Conservation (phyloP, 768 basidiomycete species). For the Kwoniella europaea region DNA sequence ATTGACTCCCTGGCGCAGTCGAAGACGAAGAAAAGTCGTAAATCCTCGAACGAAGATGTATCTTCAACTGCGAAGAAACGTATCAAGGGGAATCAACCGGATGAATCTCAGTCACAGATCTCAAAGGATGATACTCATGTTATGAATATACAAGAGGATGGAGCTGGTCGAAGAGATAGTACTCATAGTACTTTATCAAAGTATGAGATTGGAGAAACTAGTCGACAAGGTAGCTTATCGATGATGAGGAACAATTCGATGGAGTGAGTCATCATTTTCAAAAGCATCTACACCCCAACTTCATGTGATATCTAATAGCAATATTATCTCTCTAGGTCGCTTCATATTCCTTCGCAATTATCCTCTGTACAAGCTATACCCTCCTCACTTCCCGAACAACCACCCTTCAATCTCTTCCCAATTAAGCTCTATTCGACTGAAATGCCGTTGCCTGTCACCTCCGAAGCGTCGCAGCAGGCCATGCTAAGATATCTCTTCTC, state of each 20-base stretch:
- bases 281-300: not conserved
- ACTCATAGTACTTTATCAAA: not conserved
- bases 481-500: slow-evolving; percentile 56
- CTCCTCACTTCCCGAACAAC: not conserved
- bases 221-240: slow-evolving; percentile 12
- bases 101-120: not conserved
- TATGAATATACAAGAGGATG: not conserved
- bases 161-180: not conserved
- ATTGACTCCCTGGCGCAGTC: slow-evolving; percentile 39
- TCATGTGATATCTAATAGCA: not conserved
- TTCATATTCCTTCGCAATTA: not conserved
- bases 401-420: not conserved
- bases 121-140: not conserved
- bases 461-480: slow-evolving; percentile 17
- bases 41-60: slow-evolving; percentile 13
- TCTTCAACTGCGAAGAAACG: not conserved
- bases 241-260: slow-evolving; percentile 6
- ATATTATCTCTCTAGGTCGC: not conserved
- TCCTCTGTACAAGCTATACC: not conserved
- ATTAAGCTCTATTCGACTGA: no score
- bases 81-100: not conserved
- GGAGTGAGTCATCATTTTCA: slow-evolving; percentile 14
- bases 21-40: slow-evolving; percentile 27
- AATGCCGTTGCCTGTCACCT: not conserved
- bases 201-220: slow-evolving; percentile 14